Conservation (phyloP, 768 basidiomycete species). For the Tricholoma furcatifolium region DNA sequence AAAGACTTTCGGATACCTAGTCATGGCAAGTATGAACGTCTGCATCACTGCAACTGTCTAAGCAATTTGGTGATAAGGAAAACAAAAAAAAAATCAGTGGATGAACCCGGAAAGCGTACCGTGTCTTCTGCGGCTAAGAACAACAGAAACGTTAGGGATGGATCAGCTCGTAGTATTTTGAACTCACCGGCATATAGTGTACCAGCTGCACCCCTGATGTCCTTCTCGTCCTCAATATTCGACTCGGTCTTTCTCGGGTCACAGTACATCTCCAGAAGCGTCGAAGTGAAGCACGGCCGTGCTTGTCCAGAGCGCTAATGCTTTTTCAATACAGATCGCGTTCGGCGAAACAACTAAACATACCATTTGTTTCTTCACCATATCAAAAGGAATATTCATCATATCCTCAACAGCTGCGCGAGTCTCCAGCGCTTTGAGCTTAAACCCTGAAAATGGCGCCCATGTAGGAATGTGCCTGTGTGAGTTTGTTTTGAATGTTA, state of each 20-base stretch:
- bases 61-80: background rate
- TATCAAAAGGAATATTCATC: constrained; percentile 51
- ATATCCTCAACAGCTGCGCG: constrained; percentile 44
- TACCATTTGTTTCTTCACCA: constrained; percentile 50
- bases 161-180: background rate
- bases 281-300: constrained; percentile 44
- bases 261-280: constrained; percentile 39
- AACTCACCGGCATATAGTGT: constrained; percentile 48
- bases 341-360: background rate
- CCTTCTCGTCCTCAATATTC: constrained; percentile 43
- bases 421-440: constrained; percentile 40
- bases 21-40: constrained; percentile 54
- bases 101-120: constrained; percentile 17
- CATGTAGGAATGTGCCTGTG: constrained; percentile 47
- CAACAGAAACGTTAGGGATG: background rate
- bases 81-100: background rate
- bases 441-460: constrained; percentile 48
- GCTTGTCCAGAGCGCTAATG: constrained; percentile 40
- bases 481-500: background rate
- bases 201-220: constrained; percentile 57
- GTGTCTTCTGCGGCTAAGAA: constrained; percentile 39
- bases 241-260: constrained; percentile 30
- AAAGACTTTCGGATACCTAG: constrained; percentile 49
- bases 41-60: constrained; percentile 52
- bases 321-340: constrained; percentile 4